These are phyloP conservation scores for Dendrostoma leiphaemia DNA, from an alignment of 2,329 filamentous ascomycete genomes.

Conservation along the genomic window DNA sequence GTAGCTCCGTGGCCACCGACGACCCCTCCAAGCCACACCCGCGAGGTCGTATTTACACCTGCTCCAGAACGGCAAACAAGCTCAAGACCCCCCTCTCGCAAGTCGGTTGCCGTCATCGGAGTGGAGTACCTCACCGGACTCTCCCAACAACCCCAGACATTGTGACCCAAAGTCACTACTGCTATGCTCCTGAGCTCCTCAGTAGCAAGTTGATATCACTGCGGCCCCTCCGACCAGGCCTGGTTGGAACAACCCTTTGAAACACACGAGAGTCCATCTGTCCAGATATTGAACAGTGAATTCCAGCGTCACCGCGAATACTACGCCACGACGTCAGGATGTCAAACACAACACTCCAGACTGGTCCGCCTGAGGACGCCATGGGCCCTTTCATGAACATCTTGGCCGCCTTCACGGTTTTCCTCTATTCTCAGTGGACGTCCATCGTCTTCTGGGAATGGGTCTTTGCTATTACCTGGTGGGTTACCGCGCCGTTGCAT, in stretches of 20 bases:
- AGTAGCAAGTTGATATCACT: constrained; percentile 14
- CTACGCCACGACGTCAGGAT: constrained; percentile 6
- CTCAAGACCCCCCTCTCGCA: no score
- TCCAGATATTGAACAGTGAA: neutral
- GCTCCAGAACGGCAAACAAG: neutral
- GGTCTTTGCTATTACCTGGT: constrained; percentile 38
- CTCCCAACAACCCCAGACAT: neutral
- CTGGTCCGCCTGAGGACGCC: constrained; percentile 3
- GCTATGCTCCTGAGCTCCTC: constrained; percentile 1
- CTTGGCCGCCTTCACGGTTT: constrained; percentile 11
- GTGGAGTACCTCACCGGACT: no score
- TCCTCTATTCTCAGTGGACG: constrained; percentile 14
- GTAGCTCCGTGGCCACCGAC: constrained; percentile 3
- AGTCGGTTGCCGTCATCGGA: no score
- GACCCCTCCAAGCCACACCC: neutral
- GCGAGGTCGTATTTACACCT: no score
- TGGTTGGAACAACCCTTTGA: constrained; percentile 18
- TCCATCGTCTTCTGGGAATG: constrained; percentile 14
- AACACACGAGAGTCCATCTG: neutral
- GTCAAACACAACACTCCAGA: constrained; percentile 11
- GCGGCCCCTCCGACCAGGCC: constrained; percentile 22
- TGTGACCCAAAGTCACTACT: neutral
- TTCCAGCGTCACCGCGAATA: neutral
- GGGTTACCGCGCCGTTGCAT: constrained; percentile 26
- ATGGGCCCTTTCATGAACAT: constrained; percentile 9